Percentiles rank a stretch among this genome's conserved stretches.
phyloP scores from a whole-genome alignment of 805 yeast species.

The Spathaspora sp. region DNA sequence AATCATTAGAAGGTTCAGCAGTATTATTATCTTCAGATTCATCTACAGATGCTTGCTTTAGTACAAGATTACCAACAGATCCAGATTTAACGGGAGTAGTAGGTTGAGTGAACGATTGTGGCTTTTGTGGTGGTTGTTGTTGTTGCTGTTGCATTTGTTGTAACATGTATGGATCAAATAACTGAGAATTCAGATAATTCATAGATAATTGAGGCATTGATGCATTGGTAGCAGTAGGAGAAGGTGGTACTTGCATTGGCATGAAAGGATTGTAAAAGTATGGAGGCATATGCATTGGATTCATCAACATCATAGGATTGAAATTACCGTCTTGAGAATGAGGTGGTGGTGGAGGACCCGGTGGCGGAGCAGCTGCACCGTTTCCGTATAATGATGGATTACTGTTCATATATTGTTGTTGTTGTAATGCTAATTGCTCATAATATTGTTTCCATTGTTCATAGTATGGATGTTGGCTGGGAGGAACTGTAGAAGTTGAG shows the following conservation, averaged over 20 bases:
- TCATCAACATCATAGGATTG: conserved; percentile 13
- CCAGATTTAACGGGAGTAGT: background rate
- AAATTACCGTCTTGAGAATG: conserved; percentile 6
- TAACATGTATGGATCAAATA: background rate
- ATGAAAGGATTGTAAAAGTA: conserved; percentile 4
- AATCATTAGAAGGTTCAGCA: conserved; percentile 1
- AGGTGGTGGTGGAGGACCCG: background rate
- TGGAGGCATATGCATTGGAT: conserved; percentile 14
- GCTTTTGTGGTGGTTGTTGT: background rate
- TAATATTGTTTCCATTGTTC: conserved; percentile 39
- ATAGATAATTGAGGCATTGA: background rate
- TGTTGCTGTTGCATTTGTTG: conserved; percentile 8
- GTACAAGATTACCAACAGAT: background rate
- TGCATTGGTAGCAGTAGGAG: background rate
- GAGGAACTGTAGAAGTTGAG: conserved; percentile 5
- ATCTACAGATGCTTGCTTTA: background rate
- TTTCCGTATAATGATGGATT: conserved; percentile 8
- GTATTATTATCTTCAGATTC: background rate
- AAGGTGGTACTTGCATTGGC: background rate
- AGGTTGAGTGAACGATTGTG: background rate
- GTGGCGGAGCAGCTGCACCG: background rate
- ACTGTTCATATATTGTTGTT: conserved; percentile 8
- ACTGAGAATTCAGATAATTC: background rate
- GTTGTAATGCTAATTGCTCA: conserved; percentile 20
- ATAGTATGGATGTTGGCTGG: conserved; percentile 27